These are phyloP conservation scores for Debaryomycetaceae sp. DNA, from an alignment of 1,139 yeast genomes.

Conservation along the genomic window DNA sequence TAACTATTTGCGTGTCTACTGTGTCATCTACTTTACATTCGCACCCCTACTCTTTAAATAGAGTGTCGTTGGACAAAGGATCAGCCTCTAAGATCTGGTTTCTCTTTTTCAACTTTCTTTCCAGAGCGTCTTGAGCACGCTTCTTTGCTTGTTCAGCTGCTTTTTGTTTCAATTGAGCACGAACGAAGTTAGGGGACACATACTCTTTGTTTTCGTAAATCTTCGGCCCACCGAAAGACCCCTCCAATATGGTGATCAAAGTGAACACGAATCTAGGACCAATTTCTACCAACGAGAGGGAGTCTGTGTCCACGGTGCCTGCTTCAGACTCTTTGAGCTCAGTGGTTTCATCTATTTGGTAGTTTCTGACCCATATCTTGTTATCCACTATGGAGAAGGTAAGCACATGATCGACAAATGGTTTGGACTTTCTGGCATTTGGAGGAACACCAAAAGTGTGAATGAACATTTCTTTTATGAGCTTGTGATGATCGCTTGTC, in stretches of 20 bases:
- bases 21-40: too few species aligned
- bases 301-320: constrained; percentile 37
- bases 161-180: constrained; percentile 82
- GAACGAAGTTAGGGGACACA: constrained; percentile 91
- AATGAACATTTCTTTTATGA: constrained; percentile 79
- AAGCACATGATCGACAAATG: constrained; percentile 92
- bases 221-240: constrained; percentile 97
- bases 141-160: constrained; percentile 77
- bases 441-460: constrained; percentile 98
- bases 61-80: constrained; percentile 77
- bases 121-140: constrained; percentile 77
- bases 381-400: constrained; percentile 90
- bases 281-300: constrained; percentile 80
- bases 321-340: constrained; percentile 47
- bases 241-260: constrained; percentile 86
- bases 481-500: constrained; percentile 55
- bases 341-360: constrained; percentile 79
- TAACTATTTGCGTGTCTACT: too few species aligned
- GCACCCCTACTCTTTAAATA: constrained; percentile 49
- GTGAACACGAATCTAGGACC: constrained; percentile 97
- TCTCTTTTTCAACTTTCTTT: constrained; percentile 72
- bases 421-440: constrained; percentile 88
- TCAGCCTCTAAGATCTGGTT: constrained; percentile 73
- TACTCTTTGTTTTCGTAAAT: constrained; percentile 95
- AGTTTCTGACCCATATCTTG: constrained; percentile 94